These are phyloP conservation scores for Inonotus obliquus DNA, from an alignment of 1,284 basidiomycete species.

Conservation along the genomic window DNA sequence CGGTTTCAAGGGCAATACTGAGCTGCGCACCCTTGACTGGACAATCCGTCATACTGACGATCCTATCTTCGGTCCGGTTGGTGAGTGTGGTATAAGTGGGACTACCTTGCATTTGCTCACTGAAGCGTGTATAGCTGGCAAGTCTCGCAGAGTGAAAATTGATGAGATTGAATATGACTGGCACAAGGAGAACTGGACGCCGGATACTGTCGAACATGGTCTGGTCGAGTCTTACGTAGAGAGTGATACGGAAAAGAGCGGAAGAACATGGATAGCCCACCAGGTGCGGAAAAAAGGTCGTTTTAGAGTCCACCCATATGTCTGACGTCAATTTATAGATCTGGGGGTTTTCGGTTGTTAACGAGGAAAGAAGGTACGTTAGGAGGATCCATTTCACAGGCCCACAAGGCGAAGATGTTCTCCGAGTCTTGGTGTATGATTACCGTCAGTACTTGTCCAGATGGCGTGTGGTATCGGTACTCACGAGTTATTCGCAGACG, in stretches of 20 bases:
- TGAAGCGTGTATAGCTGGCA: constrained; percentile 15
- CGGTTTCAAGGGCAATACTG: constrained; percentile 50
- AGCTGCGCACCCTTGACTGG: constrained; percentile 51
- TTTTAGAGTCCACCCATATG: not conserved
- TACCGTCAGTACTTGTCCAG: constrained; percentile 38
- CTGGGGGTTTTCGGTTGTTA: constrained; percentile 64
- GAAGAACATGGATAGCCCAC: constrained; percentile 46
- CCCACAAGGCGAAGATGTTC: constrained; percentile 51
- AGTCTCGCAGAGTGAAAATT: constrained; percentile 38
- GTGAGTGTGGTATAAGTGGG: constrained; percentile 30
- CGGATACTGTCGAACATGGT: constrained; percentile 48
- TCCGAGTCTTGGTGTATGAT: constrained; percentile 60
- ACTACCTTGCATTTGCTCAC: not conserved
- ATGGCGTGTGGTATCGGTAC: not conserved
- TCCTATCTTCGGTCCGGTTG: constrained; percentile 51
- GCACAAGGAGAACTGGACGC: constrained; percentile 49
- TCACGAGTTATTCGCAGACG: not conserved
- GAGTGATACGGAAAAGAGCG: constrained; percentile 51
- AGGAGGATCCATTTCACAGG: constrained; percentile 65
- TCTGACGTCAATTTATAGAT: constrained; percentile 34
- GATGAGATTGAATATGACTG: constrained; percentile 47
- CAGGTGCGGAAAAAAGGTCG: constrained; percentile 35
- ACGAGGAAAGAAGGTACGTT: constrained; percentile 55
- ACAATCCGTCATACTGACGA: constrained; percentile 43
- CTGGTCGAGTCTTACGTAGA: constrained; percentile 45